phyloP scores from a whole-genome alignment of 1,284 basidiomycete genomes.

The Meripilus lineatus region DNA sequence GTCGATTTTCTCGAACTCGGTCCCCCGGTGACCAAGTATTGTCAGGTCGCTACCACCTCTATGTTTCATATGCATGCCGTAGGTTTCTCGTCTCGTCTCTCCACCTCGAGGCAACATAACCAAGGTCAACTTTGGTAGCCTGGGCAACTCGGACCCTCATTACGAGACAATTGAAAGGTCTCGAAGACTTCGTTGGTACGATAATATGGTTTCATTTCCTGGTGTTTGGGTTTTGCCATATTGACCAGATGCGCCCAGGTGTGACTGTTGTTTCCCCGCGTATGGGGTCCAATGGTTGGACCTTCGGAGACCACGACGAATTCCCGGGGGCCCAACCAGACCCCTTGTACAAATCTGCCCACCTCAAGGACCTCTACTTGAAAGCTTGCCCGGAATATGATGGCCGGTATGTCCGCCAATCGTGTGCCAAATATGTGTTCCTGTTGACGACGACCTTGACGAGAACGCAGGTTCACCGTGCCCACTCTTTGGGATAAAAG shows the following conservation, averaged over 20 bases:
- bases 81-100: slow-evolving; percentile 26
- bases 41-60: slow-evolving; percentile 84
- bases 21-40: not conserved
- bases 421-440: not conserved
- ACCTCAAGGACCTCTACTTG: slow-evolving; percentile 86
- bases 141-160: slow-evolving; percentile 96
- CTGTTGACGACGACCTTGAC: not conserved
- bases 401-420: slow-evolving; percentile 46
- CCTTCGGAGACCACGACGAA: slow-evolving; percentile 69
- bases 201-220: slow-evolving; percentile 7
- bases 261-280: slow-evolving; percentile 81
- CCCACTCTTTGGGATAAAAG: slow-evolving; percentile 97
- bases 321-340: slow-evolving; percentile 74
- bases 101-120: not conserved
- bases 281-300: slow-evolving; percentile 85
- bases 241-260: slow-evolving; percentile 36
- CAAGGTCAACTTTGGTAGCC: slow-evolving; percentile 39
- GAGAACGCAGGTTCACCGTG: slow-evolving; percentile 79
- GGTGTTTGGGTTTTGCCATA: not conserved
- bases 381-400: slow-evolving; percentile 67
- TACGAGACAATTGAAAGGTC: slow-evolving; percentile 84
- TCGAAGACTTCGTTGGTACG: slow-evolving; percentile 81
- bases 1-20: not conserved
- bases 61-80: slow-evolving; percentile 80
- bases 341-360: slow-evolving; percentile 61